Base-by-base conservation (phyloP, 2,329 filamentous ascomycete species). In the Neonectria hederae region DNA sequence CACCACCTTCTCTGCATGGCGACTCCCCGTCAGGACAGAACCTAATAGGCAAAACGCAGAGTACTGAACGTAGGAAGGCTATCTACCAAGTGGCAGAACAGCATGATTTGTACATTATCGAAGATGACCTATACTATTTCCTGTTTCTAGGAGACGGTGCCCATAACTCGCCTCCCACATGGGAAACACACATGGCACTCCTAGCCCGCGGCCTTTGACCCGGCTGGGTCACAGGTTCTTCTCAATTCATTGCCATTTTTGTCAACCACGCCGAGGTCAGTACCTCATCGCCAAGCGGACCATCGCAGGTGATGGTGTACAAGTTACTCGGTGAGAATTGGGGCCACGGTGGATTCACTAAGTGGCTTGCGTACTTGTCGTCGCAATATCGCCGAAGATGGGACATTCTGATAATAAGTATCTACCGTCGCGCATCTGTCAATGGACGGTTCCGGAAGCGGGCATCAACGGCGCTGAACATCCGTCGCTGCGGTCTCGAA, bases 121-220 rank as follows among this genome's bases (percentile, higher is more conserved):
- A 97, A 80, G 93, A 96, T 76, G 93, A 96, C 75, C 93, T 93
- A 2, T 96, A 96, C 81, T 96, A 94, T 80, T 96, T 93, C 80
- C 83, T 96, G 46, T n/a, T n/a, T 2, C 17, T 19, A 8, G 19
- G 8, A n/a, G n/a, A 42, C 17, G 17, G 17, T 5, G n/a, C 21
- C 14, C 17, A 42, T 5, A 10, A 11, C 9, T 11, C 28, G 28
- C 10, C 9, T 9, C 28, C 28, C 28, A 7, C 24, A 11, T 2
- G 8, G 9, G 24, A 26, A 26, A 42, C n/a, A n/a, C 40, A 17
- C 5, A n/a, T 19, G 9, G n/a, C 14, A 19, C 40, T 96, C 10
- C 83, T 96, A 42, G 84, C 91, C 0, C 93, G 93, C 0, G 93
- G 93, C n/a, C 87, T 89, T 22, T 87, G 93, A 46, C 79, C 90